phyloP scores from a whole-genome alignment of 306 rosid genomes.

The Arachis stenosperma region DNA sequence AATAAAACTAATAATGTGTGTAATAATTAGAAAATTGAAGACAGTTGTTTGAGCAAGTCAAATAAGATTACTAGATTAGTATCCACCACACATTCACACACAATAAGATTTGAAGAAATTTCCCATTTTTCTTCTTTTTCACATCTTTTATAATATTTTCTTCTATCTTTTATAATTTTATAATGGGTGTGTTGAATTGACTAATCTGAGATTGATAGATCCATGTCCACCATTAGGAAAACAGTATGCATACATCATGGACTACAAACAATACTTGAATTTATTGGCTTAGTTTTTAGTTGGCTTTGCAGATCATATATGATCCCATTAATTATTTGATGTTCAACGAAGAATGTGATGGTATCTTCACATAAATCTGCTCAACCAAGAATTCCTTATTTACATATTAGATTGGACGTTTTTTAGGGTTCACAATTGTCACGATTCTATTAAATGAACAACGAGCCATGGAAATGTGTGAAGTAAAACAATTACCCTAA shows the following conservation, averaged over 20 bases:
- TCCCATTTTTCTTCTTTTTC: background rate
- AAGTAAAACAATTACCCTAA: background rate
- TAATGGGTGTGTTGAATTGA: background rate
- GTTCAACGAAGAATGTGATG: no score
- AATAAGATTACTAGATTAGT: background rate
- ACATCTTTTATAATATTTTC: background rate
- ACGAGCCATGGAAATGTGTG: background rate
- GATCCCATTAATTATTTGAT: background rate
- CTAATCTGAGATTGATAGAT: background rate
- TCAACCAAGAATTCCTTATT: background rate
- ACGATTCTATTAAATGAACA: background rate
- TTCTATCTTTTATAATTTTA: background rate
- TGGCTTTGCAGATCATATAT: background rate
- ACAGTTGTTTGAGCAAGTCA: constrained; percentile 4
- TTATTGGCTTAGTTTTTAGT: background rate
- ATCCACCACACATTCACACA: background rate
- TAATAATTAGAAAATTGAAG: background rate
- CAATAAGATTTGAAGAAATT: background rate
- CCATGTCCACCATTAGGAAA: background rate
- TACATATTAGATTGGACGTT: background rate
- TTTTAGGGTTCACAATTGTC: background rate
- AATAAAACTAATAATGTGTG: background rate
- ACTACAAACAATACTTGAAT: background rate
- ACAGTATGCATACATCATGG: background rate
- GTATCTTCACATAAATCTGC: background rate